These are phyloP conservation scores for Mycosphaerella sp. DNA, from an alignment of 2,329 filamentous ascomycete genomes.

Conservation along the genomic window DNA sequence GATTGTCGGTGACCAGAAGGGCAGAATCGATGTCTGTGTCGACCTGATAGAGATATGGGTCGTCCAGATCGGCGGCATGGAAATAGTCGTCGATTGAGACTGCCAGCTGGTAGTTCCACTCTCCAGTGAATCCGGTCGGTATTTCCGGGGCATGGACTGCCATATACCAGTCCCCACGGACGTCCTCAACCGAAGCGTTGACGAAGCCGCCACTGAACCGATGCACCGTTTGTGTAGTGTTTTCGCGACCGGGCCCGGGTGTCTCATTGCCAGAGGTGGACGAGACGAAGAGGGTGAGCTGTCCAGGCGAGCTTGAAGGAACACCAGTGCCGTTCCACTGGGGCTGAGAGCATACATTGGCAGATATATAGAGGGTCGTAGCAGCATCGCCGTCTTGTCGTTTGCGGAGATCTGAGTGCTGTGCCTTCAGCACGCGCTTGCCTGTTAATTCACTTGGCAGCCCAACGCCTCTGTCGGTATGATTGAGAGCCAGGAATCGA, in stretches of 20 bases:
- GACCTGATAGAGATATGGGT: constrained; percentile 64
- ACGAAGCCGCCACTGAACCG: constrained; percentile 64
- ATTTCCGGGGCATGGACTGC: constrained; percentile 65
- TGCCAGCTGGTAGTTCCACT: constrained; percentile 75
- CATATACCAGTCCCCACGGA: constrained; percentile 65
- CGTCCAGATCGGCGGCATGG: constrained; percentile 55
- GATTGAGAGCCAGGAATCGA: constrained; percentile 46
- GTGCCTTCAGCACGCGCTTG: constrained; percentile 9
- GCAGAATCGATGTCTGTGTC: constrained; percentile 78
- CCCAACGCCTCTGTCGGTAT: constrained; percentile 26
- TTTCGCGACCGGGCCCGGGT: constrained; percentile 56
- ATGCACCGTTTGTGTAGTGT: constrained; percentile 41
- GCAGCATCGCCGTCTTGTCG: constrained; percentile 21
- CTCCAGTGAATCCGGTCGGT: constrained; percentile 53
- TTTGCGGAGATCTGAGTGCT: constrained; percentile 25
- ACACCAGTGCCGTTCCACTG: constrained; percentile 45
- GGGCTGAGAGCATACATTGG: constrained; percentile 81
- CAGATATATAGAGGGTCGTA: constrained; percentile 66
- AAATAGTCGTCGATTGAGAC: constrained; percentile 74
- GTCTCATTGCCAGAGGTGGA: constrained; percentile 51
- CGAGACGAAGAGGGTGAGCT: constrained; percentile 74
- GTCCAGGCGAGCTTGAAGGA: constrained; percentile 47
- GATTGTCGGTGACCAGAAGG: constrained; percentile 69
- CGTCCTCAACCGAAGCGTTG: constrained; percentile 52
- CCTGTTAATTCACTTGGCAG: constrained; percentile 26